Evolutionary conservation across 805 yeast genomes (phyloP).

Genomic region (Starmerella bombicola): DNA sequence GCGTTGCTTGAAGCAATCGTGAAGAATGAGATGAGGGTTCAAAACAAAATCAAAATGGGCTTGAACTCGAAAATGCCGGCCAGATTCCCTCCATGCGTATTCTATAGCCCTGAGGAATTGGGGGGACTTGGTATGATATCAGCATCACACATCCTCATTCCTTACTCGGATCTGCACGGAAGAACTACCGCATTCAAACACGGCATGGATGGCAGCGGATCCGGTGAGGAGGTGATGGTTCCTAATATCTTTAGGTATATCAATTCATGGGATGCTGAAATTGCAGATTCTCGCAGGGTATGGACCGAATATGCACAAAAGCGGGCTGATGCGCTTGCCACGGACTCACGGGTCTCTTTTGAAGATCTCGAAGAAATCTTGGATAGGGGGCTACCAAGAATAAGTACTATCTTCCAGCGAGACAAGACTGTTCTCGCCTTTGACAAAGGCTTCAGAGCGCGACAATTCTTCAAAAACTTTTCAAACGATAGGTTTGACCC

Average conservation of each 20-base stretch:
- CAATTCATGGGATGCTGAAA: constrained; percentile 94
- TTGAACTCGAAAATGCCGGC: constrained; percentile 97
- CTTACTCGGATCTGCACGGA: constrained; percentile 86
- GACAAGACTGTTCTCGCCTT: constrained; percentile 89
- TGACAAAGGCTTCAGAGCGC: constrained; percentile 82
- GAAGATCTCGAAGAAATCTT: constrained; percentile 91
- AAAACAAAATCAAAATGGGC: constrained; percentile 87
- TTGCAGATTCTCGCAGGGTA: constrained; percentile 83
- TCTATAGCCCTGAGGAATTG: constrained; percentile 90
- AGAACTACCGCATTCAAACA: constrained; percentile 76
- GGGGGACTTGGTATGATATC: constrained; percentile 98
- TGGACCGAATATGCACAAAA: constrained; percentile 96
- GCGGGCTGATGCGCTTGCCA: constrained; percentile 73
- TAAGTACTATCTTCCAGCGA: constrained; percentile 86
- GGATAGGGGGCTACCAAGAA: constrained; percentile 96
- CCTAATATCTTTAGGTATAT: constrained; percentile 91
- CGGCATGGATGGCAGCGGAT: constrained; percentile 73
- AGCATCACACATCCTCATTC: constrained; percentile 91
- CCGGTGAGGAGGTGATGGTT: constrained; percentile 48
- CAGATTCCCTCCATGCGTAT: constrained; percentile 96
- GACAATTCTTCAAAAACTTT: constrained; percentile 66
- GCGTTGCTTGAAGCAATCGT: constrained; percentile 68
- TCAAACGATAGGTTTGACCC: constrained; percentile 66
- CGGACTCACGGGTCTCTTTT: constrained; percentile 71
- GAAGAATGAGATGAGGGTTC: constrained; percentile 83